These are phyloP conservation scores for Athelia psychrophila DNA, from an alignment of 1,284 basidiomycete species.

Conservation along the genomic window DNA sequence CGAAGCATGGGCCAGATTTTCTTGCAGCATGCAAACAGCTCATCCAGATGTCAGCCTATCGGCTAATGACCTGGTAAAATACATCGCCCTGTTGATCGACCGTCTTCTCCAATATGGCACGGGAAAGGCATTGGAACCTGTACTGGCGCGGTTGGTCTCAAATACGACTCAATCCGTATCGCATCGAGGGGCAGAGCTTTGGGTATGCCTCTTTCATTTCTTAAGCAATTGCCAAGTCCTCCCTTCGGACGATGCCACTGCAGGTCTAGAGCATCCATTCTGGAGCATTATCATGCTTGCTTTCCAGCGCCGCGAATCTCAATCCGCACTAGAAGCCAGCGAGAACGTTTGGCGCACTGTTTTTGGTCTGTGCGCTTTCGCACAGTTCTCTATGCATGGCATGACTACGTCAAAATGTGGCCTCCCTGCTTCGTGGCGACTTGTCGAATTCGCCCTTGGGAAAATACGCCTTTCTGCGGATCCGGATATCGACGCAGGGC, in stretches of 20 bases:
- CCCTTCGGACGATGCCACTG: slow-evolving; percentile 9
- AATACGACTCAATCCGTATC: slow-evolving; percentile 29
- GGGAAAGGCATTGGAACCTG: slow-evolving; percentile 40
- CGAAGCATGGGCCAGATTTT: slow-evolving; percentile 49
- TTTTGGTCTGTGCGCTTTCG: slow-evolving; percentile 71
- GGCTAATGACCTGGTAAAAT: slow-evolving; percentile 17
- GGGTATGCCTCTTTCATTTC: slow-evolving; percentile 75
- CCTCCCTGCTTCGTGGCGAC: slow-evolving; percentile 66
- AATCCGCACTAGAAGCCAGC: slow-evolving; percentile 48
- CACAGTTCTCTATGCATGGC: slow-evolving; percentile 78
- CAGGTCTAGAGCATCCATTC: slow-evolving; percentile 33
- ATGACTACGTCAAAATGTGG: slow-evolving; percentile 43
- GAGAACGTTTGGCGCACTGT: slow-evolving; percentile 75
- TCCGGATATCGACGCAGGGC: slow-evolving; percentile 40
- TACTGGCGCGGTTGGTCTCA: slow-evolving; percentile 33
- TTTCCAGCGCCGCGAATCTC: slow-evolving; percentile 26
- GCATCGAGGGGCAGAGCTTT: slow-evolving; percentile 57
- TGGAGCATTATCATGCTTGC: slow-evolving; percentile 42
- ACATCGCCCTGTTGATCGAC: slow-evolving; percentile 40
- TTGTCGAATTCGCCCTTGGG: slow-evolving; percentile 57
- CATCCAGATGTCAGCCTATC: slow-evolving; percentile 13
- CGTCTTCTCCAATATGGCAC: slow-evolving; percentile 56
- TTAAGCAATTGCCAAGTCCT: slow-evolving; percentile 22
- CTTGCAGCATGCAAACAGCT: slow-evolving; percentile 20
- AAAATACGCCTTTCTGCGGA: slow-evolving; percentile 57